phyloP scores from a whole-genome alignment of 2,329 filamentous ascomycete genomes.

The Cercospora nicotianae region DNA sequence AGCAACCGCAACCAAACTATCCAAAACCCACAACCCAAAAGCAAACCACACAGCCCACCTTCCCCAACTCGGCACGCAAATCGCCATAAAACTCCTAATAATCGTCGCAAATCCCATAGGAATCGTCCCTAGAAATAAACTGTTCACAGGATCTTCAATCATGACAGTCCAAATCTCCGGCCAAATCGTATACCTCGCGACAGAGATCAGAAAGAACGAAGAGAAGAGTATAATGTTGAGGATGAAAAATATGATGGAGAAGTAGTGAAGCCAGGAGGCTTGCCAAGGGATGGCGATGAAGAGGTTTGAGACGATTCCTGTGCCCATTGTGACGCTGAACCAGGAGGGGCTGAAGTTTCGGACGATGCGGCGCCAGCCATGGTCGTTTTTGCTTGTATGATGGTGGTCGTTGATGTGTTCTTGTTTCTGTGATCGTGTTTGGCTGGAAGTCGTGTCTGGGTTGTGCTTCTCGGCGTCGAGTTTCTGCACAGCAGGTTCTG shows the following conservation, averaged over 20 bases:
- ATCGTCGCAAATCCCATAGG: slow-evolving; percentile 38
- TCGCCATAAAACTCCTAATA: slow-evolving; percentile 32
- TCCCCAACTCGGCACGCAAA: slow-evolving; percentile 36
- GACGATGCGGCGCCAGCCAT: slow-evolving; percentile 34
- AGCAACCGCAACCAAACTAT: slow-evolving; percentile 46
- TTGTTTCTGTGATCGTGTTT: not conserved
- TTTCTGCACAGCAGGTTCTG: slow-evolving; percentile 7
- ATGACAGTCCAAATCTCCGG: slow-evolving; percentile 66
- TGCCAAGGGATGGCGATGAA: slow-evolving; percentile 64
- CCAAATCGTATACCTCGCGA: slow-evolving; percentile 64
- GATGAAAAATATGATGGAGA: slow-evolving; percentile 61
- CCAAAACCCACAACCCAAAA: slow-evolving; percentile 53
- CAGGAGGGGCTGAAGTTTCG: slow-evolving; percentile 36
- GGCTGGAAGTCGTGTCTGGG: not conserved
- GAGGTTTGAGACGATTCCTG: slow-evolving; percentile 65
- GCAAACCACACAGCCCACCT: slow-evolving; percentile 50
- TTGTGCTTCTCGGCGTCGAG: not conserved
- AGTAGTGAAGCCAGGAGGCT: slow-evolving; percentile 57
- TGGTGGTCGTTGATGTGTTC: not conserved
- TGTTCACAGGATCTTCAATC: slow-evolving; percentile 66
- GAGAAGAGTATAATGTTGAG: slow-evolving; percentile 58
- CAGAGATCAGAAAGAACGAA: slow-evolving; percentile 45
- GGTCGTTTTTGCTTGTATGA: slow-evolving; percentile 13
- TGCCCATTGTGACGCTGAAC: slow-evolving; percentile 55
- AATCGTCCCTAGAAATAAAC: slow-evolving; percentile 61